Evolutionary conservation across 495 filamentous ascomycete species (phyloP), one percentile per base, ranked within the genome.

Genomic region (Aspergillus sparsus): DNA sequence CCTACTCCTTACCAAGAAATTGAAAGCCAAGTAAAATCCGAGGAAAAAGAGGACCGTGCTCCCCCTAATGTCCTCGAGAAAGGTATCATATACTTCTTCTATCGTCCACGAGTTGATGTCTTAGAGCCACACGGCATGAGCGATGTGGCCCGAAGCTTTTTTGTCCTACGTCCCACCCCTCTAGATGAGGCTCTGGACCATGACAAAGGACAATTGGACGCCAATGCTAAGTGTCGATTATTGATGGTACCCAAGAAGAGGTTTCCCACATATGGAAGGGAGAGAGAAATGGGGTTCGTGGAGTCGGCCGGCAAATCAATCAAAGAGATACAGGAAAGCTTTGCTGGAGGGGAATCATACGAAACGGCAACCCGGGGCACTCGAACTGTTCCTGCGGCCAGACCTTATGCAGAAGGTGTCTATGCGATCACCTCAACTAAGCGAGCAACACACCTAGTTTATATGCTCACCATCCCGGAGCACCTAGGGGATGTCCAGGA

Each of bases 11-110:
- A 55, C 31, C 39, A 21, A 34, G 45, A 55, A 10, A 71, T 73
- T 21, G 45, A 58, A 21, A 69, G 71, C 0, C 62, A 77, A 12
- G 71, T 60, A 53, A 72, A 67, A 37, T 77, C 78, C 6, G 63
- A 77, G 16, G 66, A 80, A 64, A 80, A 80, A 63, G 86, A 83
- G 66, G 76, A 80, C 55, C 73, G 64, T 2, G 77, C 86, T 6
- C 84, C 92, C 0, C 87, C 89, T n/a, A 90, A 77, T 55, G 85
- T 94, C 32, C 78, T 96, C 10, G 93, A 98, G 67, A 97, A 96
- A 64, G 93, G 93, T 3, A 82, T 96, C 62, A 89, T 98, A 62
- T 97, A 96, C 78, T 96, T 97, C 82, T 96, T 97, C 78, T 87
- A 87, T 69, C 87, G 92, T 44, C 84, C 84, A 9, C 86, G 91